Evolutionary conservation across 1,139 yeast genomes (phyloP).

Genomic region (Blastobotrys serpentis): DNA sequence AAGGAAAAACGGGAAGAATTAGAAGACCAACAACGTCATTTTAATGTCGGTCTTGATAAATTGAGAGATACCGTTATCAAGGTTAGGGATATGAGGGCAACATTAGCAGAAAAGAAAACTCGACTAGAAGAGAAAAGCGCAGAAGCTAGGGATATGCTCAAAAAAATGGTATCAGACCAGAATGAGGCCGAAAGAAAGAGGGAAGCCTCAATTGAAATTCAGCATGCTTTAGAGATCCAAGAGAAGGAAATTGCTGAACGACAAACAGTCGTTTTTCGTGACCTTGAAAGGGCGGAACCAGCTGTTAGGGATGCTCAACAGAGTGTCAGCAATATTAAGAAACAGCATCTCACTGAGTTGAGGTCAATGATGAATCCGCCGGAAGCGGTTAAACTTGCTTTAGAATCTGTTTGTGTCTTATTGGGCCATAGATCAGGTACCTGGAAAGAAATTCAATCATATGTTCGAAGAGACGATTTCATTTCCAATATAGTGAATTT

Average conservation of each 20-base stretch:
- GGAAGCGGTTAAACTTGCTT: conserved; percentile 74
- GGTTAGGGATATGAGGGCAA: conserved; percentile 59
- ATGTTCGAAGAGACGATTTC: conserved; percentile 82
- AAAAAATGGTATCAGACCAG: conserved; percentile 80
- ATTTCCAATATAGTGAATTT: conserved; percentile 78
- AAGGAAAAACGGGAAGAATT: conserved; percentile 47
- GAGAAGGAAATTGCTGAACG: conserved; percentile 62
- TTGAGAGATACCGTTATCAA: conserved; percentile 74
- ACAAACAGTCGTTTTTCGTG: conserved; percentile 54
- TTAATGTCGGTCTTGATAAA: conserved; percentile 70
- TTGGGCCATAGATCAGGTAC: conserved; percentile 65
- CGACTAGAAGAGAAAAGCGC: conserved; percentile 55
- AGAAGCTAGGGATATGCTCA: conserved; percentile 71
- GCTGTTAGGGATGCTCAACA: conserved; percentile 78
- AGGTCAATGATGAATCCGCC: conserved; percentile 93
- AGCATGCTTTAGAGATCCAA: conserved; percentile 65
- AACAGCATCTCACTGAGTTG: conserved; percentile 86
- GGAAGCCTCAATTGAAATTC: conserved; percentile 79
- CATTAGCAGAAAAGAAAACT: conserved; percentile 54
- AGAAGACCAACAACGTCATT: conserved; percentile 70
- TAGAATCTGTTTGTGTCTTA: conserved; percentile 84
- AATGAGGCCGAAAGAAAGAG: conserved; percentile 90
- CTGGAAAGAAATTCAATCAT: conserved; percentile 86
- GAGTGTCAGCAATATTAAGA: conserved; percentile 88
- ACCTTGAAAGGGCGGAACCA: conserved; percentile 77